Evolutionary conservation across 306 rosid species (phyloP), one percentile per base, ranked within the genome.

Genomic region (Astragalus glycyphyllos): DNA sequence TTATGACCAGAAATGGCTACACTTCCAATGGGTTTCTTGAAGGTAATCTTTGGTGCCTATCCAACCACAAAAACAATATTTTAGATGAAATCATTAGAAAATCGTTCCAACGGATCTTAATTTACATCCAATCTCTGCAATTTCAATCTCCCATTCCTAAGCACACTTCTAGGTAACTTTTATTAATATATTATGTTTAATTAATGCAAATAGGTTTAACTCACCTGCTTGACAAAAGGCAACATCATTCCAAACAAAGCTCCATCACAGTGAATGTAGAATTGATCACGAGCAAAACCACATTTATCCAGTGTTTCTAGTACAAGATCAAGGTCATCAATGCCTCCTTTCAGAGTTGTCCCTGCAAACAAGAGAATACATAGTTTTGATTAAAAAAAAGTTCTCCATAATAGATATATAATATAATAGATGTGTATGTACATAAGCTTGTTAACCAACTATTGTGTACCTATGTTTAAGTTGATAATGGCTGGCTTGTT

Each of bases 191-290:
- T 49, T 4, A 7, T 49, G 26, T 7, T 8, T 14, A 0, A 13
- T 1, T 49, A 4, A 48, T 8, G 23, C 14, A 6, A 47, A 5
- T 4, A 12, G n/a, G 2, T 12, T 58, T 12, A 0, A 38, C 62
- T 42, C 42, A 62, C 96, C 80, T 15, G 67, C 41, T 88, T 70
- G 72, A 90, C 73, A 70, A 90, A 90, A 13, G 97, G 88, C 71
- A 88, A 59, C 94, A 90, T 88, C 23, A 83, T 84, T 58, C 95
- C 95, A 37, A 80, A 81, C 53, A 90, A 60, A 1, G 95, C 92
- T 68, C 88, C 92, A 20, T 90, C 95, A 9, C 90, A 90, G 15
- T 90, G 95, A 62, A 90, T 88, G 10, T 90, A 90, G 81, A 90
- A 90, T 55, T 85, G 80, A 47, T 86, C 86, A 8, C 34, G 77